phyloP scores from a whole-genome alignment of 192 early-diverging fungal species.

The Coemansia sp. region DNA sequence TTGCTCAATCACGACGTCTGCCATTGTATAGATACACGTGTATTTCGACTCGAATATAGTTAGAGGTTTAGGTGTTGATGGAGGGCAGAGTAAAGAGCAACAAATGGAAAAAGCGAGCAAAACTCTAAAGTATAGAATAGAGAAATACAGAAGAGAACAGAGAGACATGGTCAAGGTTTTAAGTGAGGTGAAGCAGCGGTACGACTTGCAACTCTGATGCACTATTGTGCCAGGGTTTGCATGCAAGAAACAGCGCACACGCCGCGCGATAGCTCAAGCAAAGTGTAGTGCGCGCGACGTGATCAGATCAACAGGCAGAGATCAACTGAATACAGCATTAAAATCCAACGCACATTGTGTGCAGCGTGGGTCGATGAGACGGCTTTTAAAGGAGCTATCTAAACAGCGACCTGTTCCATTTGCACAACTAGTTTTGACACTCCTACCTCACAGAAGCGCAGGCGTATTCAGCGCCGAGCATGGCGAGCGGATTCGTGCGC shows the following conservation, averaged over 20 bases:
- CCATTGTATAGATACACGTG: not conserved
- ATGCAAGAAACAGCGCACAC: too few species aligned
- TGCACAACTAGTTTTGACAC: not conserved
- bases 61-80: not conserved
- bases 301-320: too few species aligned
- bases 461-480: slow-evolving; percentile 21
- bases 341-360: too few species aligned
- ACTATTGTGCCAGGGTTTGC: too few species aligned
- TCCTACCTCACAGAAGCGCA: not conserved
- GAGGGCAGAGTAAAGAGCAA: not conserved
- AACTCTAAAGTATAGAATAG: not conserved
- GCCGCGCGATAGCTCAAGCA: not conserved
- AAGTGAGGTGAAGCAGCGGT: not conserved
- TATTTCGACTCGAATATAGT: not conserved
- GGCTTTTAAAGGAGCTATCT: not conserved
- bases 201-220: not conserved
- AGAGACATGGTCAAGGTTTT: not conserved
- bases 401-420: not conserved
- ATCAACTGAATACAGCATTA: too few species aligned
- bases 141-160: slow-evolving; percentile 4
- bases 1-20: not conserved
- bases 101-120: slow-evolving; percentile 2
- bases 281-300: too few species aligned
- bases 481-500: slow-evolving; percentile 49
- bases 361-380: too few species aligned